Evolutionary conservation across 2,329 filamentous ascomycete genomes (phyloP).

Genomic region (Paecilomyces niveus): DNA sequence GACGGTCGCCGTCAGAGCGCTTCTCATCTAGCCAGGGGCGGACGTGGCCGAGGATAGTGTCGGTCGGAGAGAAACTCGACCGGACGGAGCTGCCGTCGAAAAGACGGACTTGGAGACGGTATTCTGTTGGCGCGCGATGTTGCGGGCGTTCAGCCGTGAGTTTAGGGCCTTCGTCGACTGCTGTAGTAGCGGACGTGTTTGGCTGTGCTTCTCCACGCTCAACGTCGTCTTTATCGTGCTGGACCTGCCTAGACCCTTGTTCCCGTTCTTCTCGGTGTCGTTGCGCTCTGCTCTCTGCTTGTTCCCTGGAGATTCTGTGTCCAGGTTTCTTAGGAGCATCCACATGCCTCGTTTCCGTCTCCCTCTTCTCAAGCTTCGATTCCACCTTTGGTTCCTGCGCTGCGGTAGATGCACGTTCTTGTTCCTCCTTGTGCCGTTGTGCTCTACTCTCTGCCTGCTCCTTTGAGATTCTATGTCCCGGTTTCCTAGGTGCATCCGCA

Average conservation of each 20-base stretch:
- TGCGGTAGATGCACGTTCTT: conserved; percentile 57
- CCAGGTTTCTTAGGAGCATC: not conserved
- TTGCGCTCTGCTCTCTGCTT: conserved; percentile 55
- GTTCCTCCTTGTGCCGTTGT: conserved; percentile 60
- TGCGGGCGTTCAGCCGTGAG: conserved; percentile 5
- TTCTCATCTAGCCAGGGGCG: conserved; percentile 69
- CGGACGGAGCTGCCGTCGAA: conserved; percentile 79
- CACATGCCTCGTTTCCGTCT: not conserved
- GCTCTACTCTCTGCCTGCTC: conserved; percentile 55
- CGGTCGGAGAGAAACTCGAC: conserved; percentile 58
- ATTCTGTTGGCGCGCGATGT: conserved; percentile 21
- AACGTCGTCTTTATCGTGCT: conserved; percentile 66
- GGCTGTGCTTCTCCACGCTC: conserved; percentile 49
- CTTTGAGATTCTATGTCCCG: conserved; percentile 17
- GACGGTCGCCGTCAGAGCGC: conserved; percentile 49
- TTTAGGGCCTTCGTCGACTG: not conserved
- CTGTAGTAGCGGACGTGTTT: conserved; percentile 25
- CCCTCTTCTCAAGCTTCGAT: not conserved
- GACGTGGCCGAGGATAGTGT: conserved; percentile 59
- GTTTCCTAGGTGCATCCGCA: not conserved
- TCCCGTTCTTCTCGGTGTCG: conserved; percentile 62
- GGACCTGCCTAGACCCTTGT: too few species aligned
- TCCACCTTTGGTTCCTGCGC: not conserved
- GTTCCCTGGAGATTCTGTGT: conserved; percentile 29
- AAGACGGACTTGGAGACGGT: conserved; percentile 69